Conservation (phyloP, 768 basidiomycete genomes). For the Daedalea quercina region DNA sequence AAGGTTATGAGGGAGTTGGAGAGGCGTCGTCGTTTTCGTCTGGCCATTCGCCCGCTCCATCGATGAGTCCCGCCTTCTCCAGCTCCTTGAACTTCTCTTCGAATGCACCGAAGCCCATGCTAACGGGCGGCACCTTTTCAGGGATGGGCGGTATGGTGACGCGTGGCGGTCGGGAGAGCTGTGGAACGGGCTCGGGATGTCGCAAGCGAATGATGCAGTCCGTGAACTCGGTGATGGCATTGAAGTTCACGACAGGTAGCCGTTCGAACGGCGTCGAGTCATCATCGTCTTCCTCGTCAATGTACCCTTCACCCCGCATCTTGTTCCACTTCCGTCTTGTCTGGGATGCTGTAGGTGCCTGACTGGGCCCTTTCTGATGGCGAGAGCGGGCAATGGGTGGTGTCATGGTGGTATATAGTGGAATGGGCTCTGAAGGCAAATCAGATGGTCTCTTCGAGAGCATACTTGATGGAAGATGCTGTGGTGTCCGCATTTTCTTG, state of each 20-base stretch:
- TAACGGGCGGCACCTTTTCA: constrained; percentile 7
- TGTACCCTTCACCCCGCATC: constrained; percentile 18
- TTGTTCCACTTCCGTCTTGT: constrained; percentile 27
- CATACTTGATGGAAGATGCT: background rate
- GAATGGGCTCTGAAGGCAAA: background rate
- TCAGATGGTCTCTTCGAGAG: background rate
- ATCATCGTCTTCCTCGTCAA: constrained; percentile 12
- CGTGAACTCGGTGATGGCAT: background rate
- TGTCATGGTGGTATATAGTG: background rate
- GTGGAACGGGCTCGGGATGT: constrained; percentile 7
- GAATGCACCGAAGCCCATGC: constrained; percentile 16
- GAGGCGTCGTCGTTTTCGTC: background rate
- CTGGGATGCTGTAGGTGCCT: constrained; percentile 1
- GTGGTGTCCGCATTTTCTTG: constrained; percentile 1
- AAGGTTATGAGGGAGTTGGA: background rate
- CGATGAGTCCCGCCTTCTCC: constrained; percentile 12
- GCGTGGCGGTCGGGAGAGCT: constrained; percentile 15
- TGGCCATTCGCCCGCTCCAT: constrained; percentile 13
- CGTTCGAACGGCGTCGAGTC: constrained; percentile 16
- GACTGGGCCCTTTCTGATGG: background rate
- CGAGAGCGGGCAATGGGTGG: background rate
- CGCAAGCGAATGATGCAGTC: constrained; percentile 5
- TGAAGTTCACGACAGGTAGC: constrained; percentile 7
- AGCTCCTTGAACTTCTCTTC: constrained; percentile 9
- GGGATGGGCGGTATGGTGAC: constrained; percentile 2